Conservation (phyloP, 1,284 basidiomycete genomes). For the Trametes sp. region DNA sequence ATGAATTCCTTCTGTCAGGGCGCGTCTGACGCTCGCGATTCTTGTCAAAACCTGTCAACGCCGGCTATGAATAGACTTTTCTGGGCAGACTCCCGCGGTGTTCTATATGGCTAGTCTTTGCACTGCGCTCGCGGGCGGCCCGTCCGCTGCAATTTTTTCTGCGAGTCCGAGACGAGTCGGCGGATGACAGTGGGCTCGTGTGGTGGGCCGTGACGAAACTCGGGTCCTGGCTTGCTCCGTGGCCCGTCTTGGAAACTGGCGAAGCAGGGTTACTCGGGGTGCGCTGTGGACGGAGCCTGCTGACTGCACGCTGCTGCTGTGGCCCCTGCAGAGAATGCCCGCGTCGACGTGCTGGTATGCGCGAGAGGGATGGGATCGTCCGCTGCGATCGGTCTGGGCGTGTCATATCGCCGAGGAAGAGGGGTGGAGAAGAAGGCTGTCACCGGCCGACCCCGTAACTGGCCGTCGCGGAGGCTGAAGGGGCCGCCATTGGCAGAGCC, state of each 20-base stretch:
- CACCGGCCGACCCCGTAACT: conserved; percentile 10
- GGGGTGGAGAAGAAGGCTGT: conserved; percentile 8
- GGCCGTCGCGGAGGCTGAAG: conserved; percentile 5
- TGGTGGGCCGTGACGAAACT: not conserved
- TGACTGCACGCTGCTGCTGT: not conserved
- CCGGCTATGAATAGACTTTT: conserved; percentile 21
- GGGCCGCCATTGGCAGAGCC: conserved; percentile 4
- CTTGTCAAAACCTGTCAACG: conserved; percentile 15
- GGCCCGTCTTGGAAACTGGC: not conserved
- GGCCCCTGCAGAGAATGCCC: conserved; percentile 3
- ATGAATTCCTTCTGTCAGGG: conserved; percentile 30
- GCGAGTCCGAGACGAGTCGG: conserved; percentile 2
- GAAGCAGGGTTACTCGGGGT: not conserved
- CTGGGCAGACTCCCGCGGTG: not conserved
- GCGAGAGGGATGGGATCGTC: conserved; percentile 15
- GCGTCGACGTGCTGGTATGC: not conserved
- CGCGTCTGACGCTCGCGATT: conserved; percentile 12
- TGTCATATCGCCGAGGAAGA: conserved; percentile 10
- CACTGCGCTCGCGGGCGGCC: not conserved
- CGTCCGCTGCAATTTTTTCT: conserved; percentile 16
- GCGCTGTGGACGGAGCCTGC: conserved; percentile 6
- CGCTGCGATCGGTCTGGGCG: conserved; percentile 25
- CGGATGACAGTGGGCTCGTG: not conserved
- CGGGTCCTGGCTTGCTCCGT: conserved; percentile 5
- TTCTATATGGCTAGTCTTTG: not conserved